Evolutionary conservation across 345 rosid species (phyloP), one percentile per base, ranked within the genome.

Genomic region (Sonneratia alba): DNA sequence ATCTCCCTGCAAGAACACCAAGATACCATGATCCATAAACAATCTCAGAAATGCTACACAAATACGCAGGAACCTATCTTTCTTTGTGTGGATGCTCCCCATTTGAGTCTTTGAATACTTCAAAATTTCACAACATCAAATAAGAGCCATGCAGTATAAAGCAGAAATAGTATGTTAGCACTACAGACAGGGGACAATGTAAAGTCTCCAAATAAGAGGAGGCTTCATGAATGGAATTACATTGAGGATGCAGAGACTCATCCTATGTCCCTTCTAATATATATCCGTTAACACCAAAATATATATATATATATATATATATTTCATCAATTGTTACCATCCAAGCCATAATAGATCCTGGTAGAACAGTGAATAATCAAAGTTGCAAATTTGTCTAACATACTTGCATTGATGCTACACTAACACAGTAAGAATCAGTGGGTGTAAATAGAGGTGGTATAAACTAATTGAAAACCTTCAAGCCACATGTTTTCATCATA

Each of bases 1-100:
- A 77, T 63, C 79, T 70, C 71, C 90, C 94, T 88, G 76, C 73
- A 53, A 47, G 38, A 62, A 32, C 27, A 34, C 32, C 66, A 27
- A 34, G 27, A 34, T 32, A 34, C 10, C 37, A 62, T 10, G 37
- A 12, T 24, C 16, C 65, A 62, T 18, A 62, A 27, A 62, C 38
- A 62, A 62, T 3, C 63, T 57, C 32, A 10, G 34, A 57, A 57
- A 57, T n/a, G 63, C 63, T 57, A 77, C n/a, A 38, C 53, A 15
- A 71, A 66, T 70, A 27, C 12, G 45, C 19, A 48, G 36, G 8
- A 59, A n/a, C 40, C 63, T 36, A 37, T n/a, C 66, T 36, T 16
- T 16, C 49, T 24, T 14, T 66, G 8, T 42, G 48, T 72, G 49
- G 47, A 36, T 18, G 66, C 27, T 12, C 37, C 34, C 51, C 14